phyloP scores from a whole-genome alignment of 2,329 filamentous ascomycete species.

The Pestalotiopsis sp. region DNA sequence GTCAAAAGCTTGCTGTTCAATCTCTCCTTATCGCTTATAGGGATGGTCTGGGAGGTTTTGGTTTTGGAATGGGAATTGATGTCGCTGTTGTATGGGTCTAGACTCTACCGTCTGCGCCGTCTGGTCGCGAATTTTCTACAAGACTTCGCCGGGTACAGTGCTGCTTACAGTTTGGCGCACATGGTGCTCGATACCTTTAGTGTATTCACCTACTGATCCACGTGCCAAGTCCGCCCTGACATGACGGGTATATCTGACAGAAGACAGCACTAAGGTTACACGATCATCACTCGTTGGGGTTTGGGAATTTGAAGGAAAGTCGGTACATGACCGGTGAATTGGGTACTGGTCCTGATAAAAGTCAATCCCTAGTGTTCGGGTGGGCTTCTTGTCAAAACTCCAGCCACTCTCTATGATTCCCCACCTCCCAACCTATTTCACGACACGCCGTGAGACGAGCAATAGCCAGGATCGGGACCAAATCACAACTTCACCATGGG shows the following conservation, averaged over 20 bases:
- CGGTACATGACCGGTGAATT: too few relatives aligned
- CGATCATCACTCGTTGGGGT: too few relatives aligned
- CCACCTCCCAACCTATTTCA: neutral
- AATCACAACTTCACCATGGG: conserved; percentile 29
- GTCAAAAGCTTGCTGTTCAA: neutral
- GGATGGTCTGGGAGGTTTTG: neutral
- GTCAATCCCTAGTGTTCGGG: too few relatives aligned
- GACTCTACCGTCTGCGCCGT: too few relatives aligned
- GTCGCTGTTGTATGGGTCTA: neutral
- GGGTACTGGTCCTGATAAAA: too few relatives aligned
- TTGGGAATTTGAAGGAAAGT: too few relatives aligned
- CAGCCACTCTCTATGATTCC: neutral
- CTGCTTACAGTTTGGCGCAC: neutral
- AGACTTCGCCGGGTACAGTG: neutral
- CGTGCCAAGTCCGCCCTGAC: neutral
- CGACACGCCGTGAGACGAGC: neutral
- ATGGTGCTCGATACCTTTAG: neutral
- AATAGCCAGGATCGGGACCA: neutral
- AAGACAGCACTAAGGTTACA: too few relatives aligned
- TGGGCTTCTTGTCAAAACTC: neutral
- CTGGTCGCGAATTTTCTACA: conserved; percentile 4
- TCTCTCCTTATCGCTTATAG: neutral
- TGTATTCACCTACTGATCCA: neutral
- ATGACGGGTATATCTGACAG: too few relatives aligned
- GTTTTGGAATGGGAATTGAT: neutral